These are phyloP conservation scores for Candida golubevii DNA, from an alignment of 805 yeast species.

Conservation along the genomic window DNA sequence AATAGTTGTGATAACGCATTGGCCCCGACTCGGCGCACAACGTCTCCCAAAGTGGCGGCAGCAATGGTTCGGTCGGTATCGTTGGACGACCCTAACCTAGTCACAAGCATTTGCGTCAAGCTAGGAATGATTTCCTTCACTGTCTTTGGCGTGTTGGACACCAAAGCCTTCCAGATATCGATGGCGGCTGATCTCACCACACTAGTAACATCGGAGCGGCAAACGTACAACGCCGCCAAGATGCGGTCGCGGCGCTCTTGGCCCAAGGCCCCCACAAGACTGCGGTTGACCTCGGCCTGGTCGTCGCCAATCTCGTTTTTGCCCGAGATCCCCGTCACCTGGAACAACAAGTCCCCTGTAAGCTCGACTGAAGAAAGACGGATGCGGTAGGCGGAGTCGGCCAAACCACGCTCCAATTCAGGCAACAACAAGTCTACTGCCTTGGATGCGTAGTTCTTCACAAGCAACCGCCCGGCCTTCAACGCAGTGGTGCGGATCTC, in stretches of 20 bases:
- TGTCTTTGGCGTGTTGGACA: slow-evolving; percentile 92
- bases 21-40: slow-evolving; percentile 90
- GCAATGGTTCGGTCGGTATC: slow-evolving; percentile 79
- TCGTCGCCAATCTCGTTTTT: slow-evolving; percentile 65
- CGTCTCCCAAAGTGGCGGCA: slow-evolving; percentile 89
- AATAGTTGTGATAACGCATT: slow-evolving; percentile 78
- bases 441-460: slow-evolving; percentile 82
- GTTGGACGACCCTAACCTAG: slow-evolving; percentile 78
- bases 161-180: slow-evolving; percentile 95
- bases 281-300: slow-evolving; percentile 48
- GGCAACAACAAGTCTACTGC: slow-evolving; percentile 93
- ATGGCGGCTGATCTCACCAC: slow-evolving; percentile 84
- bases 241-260: slow-evolving; percentile 83
- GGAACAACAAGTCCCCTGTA: slow-evolving; percentile 91
- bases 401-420: slow-evolving; percentile 85
- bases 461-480: slow-evolving; percentile 89
- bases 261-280: slow-evolving; percentile 76
- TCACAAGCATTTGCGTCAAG: slow-evolving; percentile 73
- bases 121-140: slow-evolving; percentile 88
- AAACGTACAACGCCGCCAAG: slow-evolving; percentile 79
- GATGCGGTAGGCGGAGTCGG: slow-evolving; percentile 78
- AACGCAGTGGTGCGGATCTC: slow-evolving; percentile 83
- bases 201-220: slow-evolving; percentile 88
- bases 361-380: slow-evolving; percentile 92
- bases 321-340: slow-evolving; percentile 85